Base-by-base conservation (phyloP, 2,329 filamentous ascomycete genomes). In the Penicillium sp. region DNA sequence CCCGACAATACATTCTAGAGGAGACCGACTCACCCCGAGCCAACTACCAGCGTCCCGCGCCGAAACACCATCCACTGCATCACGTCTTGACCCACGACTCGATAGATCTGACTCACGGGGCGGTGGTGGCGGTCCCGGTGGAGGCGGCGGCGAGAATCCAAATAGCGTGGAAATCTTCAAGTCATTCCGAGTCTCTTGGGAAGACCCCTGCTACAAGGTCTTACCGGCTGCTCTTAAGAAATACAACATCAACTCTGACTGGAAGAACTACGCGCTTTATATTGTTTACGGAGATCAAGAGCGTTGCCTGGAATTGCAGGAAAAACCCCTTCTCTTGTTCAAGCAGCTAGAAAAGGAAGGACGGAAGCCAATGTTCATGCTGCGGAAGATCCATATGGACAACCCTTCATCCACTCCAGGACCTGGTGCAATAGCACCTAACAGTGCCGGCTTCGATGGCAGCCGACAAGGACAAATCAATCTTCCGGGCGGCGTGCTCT, bases 211-310 rank as follows among this genome's bases (percentile, higher is more conserved):
- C 77, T 89, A 96, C 78, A 97, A 97, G 73, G 94, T 99, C 28
- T 82, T 99, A 2, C 94, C 94, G 1, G 94, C 95, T 16, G 94
- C 94, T 2, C 83, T 99, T 17, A 95, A 95, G 72, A 96, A 97
- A 73, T 99, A 99, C 77, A 94, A 97, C 70, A 99, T 99, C 78
- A 93, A 95, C 63, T 93, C 92, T 22, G 93, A 96, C 48, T 97
- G 92, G 89, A 90, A 95, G 65, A 91, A 97, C 69, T 99, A 99
- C 71, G 93, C 94, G 0, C 79, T 99, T 31, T 99, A 97, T 71
- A 99, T 99, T 71, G 94, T 99, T 4, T 96, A 97, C 67, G 94
- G 94, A n/a, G 92, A 97, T 68, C 91, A 97, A 75, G 94, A 99
- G 77, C 87, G 94, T 14, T 97, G 93, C 72, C 77, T 99, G 36